These are phyloP conservation scores for Vitis rupestris DNA, from an alignment of 164 flowering plant genomes.

Conservation along the genomic window DNA sequence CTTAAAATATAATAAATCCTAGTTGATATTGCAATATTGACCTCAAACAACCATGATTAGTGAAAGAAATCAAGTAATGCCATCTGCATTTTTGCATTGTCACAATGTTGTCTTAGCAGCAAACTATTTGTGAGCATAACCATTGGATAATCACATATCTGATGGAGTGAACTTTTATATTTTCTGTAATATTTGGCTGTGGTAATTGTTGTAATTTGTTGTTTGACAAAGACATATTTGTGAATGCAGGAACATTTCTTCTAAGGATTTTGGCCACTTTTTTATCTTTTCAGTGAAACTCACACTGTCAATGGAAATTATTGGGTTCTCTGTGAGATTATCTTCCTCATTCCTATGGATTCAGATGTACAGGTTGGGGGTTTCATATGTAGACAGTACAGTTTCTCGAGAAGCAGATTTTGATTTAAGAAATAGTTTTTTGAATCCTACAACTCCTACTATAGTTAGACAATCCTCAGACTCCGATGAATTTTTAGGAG, in stretches of 20 bases:
- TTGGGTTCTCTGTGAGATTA: constrained; percentile 67
- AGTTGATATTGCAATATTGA: too few relatives aligned
- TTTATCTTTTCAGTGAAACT: constrained; percentile 66
- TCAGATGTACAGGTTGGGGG: constrained; percentile 90
- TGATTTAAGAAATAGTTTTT: constrained; percentile 71
- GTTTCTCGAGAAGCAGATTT: constrained; percentile 52
- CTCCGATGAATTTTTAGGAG: constrained; percentile 60
- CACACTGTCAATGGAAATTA: constrained; percentile 68
- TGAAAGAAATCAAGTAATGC: too few relatives aligned
- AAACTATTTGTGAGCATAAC: too few relatives aligned
- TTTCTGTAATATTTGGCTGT: too few relatives aligned
- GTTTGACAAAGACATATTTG: constrained; percentile 8
- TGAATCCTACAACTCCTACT: constrained; percentile 56
- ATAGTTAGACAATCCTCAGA: constrained; percentile 43
- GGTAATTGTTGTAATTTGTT: not conserved
- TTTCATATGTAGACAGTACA: constrained; percentile 43
- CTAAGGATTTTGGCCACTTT: constrained; percentile 37
- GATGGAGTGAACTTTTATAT: too few relatives aligned
- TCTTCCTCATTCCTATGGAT: constrained; percentile 82
- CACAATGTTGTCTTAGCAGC: too few relatives aligned
- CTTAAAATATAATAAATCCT: too few relatives aligned
- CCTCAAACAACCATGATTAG: too few relatives aligned
- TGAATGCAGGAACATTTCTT: constrained; percentile 64
- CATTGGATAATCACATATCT: too few relatives aligned
- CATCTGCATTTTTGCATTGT: too few relatives aligned